These are phyloP conservation scores for Pisolithus marmoratus DNA, from an alignment of 768 basidiomycete genomes.

Conservation along the genomic window DNA sequence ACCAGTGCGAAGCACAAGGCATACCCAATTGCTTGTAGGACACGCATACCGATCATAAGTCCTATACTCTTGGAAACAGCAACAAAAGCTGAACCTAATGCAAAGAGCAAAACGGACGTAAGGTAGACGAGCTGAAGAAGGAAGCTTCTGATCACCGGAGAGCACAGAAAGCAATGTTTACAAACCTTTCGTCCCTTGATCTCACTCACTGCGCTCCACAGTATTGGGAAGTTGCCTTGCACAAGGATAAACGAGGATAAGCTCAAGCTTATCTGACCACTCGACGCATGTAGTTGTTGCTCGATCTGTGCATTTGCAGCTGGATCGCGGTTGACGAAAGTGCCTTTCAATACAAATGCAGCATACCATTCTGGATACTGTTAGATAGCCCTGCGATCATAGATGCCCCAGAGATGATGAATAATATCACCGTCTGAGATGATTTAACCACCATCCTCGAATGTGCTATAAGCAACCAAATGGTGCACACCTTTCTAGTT, in stretches of 20 bases:
- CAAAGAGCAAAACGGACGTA: slow-evolving; percentile 45
- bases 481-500: slow-evolving; percentile 45
- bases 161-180: not conserved
- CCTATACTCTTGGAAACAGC: slow-evolving; percentile 52
- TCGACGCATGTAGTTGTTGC: slow-evolving; percentile 52
- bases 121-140: slow-evolving; percentile 47
- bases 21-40: slow-evolving; percentile 60
- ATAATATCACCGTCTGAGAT: slow-evolving; percentile 13
- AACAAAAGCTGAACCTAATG: slow-evolving; percentile 51
- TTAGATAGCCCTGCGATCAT: slow-evolving; percentile 23
- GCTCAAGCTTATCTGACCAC: slow-evolving; percentile 58
- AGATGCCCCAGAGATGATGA: slow-evolving; percentile 22
- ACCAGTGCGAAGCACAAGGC: slow-evolving; percentile 4
- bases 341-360: too few relatives aligned
- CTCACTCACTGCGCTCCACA: slow-evolving; percentile 36
- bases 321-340: slow-evolving; percentile 22
- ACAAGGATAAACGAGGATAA: slow-evolving; percentile 66
- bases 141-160: not conserved
- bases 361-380: slow-evolving; percentile 28
- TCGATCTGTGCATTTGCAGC: slow-evolving; percentile 67
- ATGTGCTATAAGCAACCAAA: not conserved
- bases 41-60: slow-evolving; percentile 61
- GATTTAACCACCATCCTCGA: not conserved
- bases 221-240: slow-evolving; percentile 47
- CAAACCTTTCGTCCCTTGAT: slow-evolving; percentile 68